phyloP scores from a whole-genome alignment of 2,329 filamentous ascomycete genomes.

The Zymoseptoria passerinii region DNA sequence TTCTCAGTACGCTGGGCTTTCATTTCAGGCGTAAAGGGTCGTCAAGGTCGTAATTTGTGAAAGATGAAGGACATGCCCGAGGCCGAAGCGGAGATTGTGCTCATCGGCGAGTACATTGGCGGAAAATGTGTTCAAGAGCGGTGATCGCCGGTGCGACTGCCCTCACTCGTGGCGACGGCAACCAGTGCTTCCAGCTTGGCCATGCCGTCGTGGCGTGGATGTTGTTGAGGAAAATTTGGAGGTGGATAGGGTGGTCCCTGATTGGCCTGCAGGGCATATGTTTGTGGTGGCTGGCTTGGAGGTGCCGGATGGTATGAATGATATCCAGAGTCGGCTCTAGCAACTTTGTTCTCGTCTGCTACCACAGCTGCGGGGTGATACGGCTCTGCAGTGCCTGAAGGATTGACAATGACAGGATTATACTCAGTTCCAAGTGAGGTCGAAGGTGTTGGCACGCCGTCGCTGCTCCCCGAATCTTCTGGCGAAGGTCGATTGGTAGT shows the following conservation, averaged over 20 bases:
- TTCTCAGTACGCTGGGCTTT: background rate
- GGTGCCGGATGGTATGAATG: slow-evolving; percentile 21
- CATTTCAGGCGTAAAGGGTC: slow-evolving; percentile 2
- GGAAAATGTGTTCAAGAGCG: slow-evolving; percentile 25
- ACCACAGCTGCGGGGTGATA: slow-evolving; percentile 31
- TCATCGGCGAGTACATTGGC: background rate
- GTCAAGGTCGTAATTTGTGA: slow-evolving; percentile 1
- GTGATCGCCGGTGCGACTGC: slow-evolving; percentile 29
- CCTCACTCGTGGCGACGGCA: slow-evolving; percentile 55
- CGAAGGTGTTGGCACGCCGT: slow-evolving; percentile 47
- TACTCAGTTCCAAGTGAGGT: slow-evolving; percentile 42
- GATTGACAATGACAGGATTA: slow-evolving; percentile 46
- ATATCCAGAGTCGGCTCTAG: slow-evolving; percentile 28
- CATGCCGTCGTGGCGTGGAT: slow-evolving; percentile 36
- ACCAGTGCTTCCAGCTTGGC: slow-evolving; percentile 53
- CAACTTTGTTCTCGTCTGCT: slow-evolving; percentile 35
- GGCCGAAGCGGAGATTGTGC: background rate
- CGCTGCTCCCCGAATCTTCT: slow-evolving; percentile 48
- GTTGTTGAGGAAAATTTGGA: background rate
- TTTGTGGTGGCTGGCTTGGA: slow-evolving; percentile 17
- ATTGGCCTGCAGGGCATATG: slow-evolving; percentile 28
- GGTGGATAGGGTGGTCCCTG: slow-evolving; percentile 26
- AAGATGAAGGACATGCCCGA: background rate
- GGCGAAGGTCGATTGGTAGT: slow-evolving; percentile 44
- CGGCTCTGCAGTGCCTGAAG: slow-evolving; percentile 41